Conservation (phyloP, 176 grass and related monocot species). For the Musa itinerans region DNA sequence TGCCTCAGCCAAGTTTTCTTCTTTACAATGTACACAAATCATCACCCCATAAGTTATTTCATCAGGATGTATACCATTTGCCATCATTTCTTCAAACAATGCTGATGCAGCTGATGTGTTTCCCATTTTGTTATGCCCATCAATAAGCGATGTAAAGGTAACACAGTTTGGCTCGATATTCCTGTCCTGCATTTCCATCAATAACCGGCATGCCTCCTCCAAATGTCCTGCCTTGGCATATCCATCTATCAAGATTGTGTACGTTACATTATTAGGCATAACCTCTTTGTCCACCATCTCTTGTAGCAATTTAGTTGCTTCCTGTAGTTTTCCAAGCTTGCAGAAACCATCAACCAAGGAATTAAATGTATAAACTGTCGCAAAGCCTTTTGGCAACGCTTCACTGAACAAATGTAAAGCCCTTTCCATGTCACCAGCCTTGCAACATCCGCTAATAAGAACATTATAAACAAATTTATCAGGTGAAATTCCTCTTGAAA, state of each 20-base stretch:
- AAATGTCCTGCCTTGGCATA: constrained; percentile 31
- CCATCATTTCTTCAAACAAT: constrained; percentile 22
- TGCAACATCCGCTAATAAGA: constrained; percentile 41
- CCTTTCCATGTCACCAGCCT: constrained; percentile 24
- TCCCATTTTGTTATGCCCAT: neutral
- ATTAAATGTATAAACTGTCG: constrained; percentile 35
- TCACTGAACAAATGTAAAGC: constrained; percentile 29
- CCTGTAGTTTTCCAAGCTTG: constrained; percentile 50
- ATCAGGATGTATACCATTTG: constrained; percentile 25
- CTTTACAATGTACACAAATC: constrained; percentile 26
- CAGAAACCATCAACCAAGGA: constrained; percentile 47
- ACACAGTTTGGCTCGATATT: constrained; percentile 19
- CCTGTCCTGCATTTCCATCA: constrained; percentile 39
- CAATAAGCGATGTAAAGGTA: constrained; percentile 25
- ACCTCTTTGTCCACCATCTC: constrained; percentile 45
- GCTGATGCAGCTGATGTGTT: constrained; percentile 9
- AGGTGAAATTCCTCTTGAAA: constrained; percentile 39
- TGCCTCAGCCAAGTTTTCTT: constrained; percentile 29
- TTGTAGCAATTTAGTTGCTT: constrained; percentile 36
- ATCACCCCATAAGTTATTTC: constrained; percentile 30
- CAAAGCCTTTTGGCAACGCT: constrained; percentile 29
- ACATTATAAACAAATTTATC: constrained; percentile 39
- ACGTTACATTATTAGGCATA: constrained; percentile 22
- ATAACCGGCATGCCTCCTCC: constrained; percentile 31
- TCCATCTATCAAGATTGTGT: constrained; percentile 33